Evolutionary conservation across 306 rosid species (phyloP), one percentile per base, ranked within the genome.

Genomic region (Acacia confusa): DNA sequence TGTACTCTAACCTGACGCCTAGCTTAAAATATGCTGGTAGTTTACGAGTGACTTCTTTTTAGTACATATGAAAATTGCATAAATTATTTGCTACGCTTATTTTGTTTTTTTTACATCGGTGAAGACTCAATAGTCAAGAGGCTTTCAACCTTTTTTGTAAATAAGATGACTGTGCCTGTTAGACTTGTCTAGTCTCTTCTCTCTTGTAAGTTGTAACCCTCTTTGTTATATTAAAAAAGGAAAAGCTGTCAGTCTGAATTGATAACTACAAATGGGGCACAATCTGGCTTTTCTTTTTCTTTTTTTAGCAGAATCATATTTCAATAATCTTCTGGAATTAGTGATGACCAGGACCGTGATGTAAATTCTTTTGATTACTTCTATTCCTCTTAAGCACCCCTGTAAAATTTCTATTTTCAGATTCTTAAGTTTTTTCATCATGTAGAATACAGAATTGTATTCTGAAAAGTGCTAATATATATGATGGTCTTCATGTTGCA

Each of bases 401-500:
- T 50, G 73, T 55, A 55, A n/a, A 40, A 64, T 73, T 73, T 81
- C 58, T 47, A n/a, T 50, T 73, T 34, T 61, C 40, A 71, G 74
- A 44, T 61, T 43, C 77, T 24, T 63, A 63, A 36, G 41, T 61
- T 72, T 48, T 55, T 19, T 74, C 20, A 44, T 63, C 58, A 72
- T 48, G 15, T 63, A 47, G 27, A 60, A 75, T 47, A 45, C 50
- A 58, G 75, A 43, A 19, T 13, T 40, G 58, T 44, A 53, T 58
- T 58, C 25, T 79, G 45, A 78, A 74, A 55, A 81, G 60, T 77
- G 58, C 79, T 83, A 61, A 55, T 82, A 67, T 34, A 7, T 17
- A 24, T 43, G 44, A 73, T 64, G 53, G 38, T 41, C 65, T 82
- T 76, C 63, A 80, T 73, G 83, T 89, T 87, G 81, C 92, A 95